Evolutionary conservation across 2,329 filamentous ascomycete species (phyloP), one percentile per base, ranked within the genome.

Genomic region (Nigrograna mackinnonii): DNA sequence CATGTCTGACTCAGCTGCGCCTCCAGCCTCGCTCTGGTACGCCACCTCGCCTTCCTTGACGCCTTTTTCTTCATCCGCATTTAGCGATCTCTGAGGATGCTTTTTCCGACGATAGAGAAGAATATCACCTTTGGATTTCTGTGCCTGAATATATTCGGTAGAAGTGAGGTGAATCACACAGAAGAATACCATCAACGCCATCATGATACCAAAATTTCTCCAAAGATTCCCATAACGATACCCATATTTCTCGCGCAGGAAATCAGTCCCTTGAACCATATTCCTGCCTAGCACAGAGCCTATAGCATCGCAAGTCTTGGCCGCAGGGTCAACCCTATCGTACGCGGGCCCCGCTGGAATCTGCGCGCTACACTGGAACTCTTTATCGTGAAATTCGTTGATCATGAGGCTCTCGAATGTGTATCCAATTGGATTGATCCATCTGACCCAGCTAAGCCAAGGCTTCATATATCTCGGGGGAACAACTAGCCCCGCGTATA

Each of bases 41-140:
- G n/a, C n/a, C n/a, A n/a, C n/a, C n/a, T n/a, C n/a, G n/a, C n/a
- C n/a, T n/a, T n/a, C n/a, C n/a, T n/a, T n/a, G n/a, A n/a, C n/a
- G n/a, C n/a, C n/a, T n/a, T n/a, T n/a, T n/a, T n/a, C n/a, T n/a
- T n/a, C n/a, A n/a, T n/a, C n/a, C n/a, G n/a, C n/a, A n/a, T n/a
- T n/a, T n/a, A n/a, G n/a, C n/a, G n/a, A n/a, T n/a, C n/a, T n/a
- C n/a, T n/a, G n/a, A n/a, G n/a, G n/a, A n/a, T n/a, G n/a, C n/a
- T 28, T 9, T 28, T 28, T 28, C 24, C 24, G 9, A 11, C 7
- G 7, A 33, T 11, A 33, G 18, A 72, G 55, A 5, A 72, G 56
- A 19, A 73, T 66, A 52, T 73, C 70, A 38, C 69, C 70, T 55
- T 69, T 71, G 14, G 67, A 69, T 52, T 70, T 70, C 58, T 71